Conservation (phyloP, 441 rosid genomes). For the Brassica balearica region DNA sequence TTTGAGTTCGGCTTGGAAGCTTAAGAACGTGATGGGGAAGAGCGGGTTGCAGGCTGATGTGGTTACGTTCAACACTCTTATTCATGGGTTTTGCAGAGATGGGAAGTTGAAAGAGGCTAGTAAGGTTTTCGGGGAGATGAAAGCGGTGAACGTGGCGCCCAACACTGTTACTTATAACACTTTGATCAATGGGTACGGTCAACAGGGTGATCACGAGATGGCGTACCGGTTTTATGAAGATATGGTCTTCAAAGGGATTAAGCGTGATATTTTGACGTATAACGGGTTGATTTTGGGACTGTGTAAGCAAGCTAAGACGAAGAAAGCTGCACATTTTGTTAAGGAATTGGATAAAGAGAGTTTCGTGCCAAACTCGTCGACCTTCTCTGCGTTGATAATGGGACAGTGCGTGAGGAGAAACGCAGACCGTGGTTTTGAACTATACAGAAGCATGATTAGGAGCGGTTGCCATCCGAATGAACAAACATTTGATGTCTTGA, state of each 20-base stretch:
- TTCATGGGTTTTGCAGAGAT: slow-evolving; percentile 65
- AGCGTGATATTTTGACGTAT: slow-evolving; percentile 70
- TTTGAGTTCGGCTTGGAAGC: slow-evolving; percentile 62
- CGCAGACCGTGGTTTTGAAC: slow-evolving; percentile 67
- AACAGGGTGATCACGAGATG: slow-evolving; percentile 60
- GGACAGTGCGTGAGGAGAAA: slow-evolving; percentile 77
- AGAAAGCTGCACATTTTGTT: slow-evolving; percentile 80
- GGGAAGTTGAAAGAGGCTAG: slow-evolving; percentile 66
- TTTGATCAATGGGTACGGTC: slow-evolving; percentile 71
- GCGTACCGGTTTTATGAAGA: slow-evolving; percentile 64
- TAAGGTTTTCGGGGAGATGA: slow-evolving; percentile 68
- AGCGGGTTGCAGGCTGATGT: slow-evolving; percentile 57
- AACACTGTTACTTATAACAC: slow-evolving; percentile 73
- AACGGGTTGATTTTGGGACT: slow-evolving; percentile 78
- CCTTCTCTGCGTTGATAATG: slow-evolving; percentile 68
- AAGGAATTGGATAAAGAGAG: slow-evolving; percentile 71
- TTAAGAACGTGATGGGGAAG: slow-evolving; percentile 60
- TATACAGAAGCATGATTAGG: slow-evolving; percentile 72
- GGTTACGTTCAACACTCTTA: slow-evolving; percentile 67
- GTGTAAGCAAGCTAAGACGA: slow-evolving; percentile 77
- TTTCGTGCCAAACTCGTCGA: slow-evolving; percentile 73
- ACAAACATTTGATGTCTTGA: slow-evolving; percentile 53
- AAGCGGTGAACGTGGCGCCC: slow-evolving; percentile 57
- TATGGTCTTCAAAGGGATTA: slow-evolving; percentile 60
- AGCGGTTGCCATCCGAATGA: slow-evolving; percentile 65